These are phyloP conservation scores for Saprolegnia parasitica DNA, from an alignment of 352 stramenopile species.

Conservation along the genomic window DNA sequence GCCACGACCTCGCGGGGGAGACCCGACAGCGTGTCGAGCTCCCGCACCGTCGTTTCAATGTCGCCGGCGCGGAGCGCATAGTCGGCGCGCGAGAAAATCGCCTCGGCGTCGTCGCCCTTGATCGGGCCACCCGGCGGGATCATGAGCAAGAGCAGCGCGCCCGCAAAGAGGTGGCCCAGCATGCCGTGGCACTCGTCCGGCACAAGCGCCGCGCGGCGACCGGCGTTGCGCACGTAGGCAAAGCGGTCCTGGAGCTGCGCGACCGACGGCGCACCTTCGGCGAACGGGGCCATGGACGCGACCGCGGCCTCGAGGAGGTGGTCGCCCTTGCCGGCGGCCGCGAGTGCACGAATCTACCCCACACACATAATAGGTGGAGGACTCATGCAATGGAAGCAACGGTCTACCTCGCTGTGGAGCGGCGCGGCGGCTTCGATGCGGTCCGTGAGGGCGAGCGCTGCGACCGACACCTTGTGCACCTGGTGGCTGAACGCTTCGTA, in stretches of 20 bases:
- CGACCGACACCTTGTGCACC: conserved; percentile 79
- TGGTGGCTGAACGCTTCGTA: conserved; percentile 84
- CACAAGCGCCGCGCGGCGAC: conserved; percentile 59
- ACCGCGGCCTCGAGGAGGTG: conserved; percentile 64
- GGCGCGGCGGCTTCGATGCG: conserved; percentile 70
- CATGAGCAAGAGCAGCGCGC: conserved; percentile 62
- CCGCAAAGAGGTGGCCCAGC: conserved; percentile 64
- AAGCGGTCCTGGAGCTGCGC: conserved; percentile 79
- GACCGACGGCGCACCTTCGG: conserved; percentile 66
- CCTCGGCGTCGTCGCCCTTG: conserved; percentile 63
- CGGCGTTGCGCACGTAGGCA: conserved; percentile 68
- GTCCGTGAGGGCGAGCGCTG: conserved; percentile 67
- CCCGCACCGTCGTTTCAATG: conserved; percentile 59
- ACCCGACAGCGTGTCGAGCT: conserved; percentile 65
- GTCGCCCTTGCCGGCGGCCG: conserved; percentile 65
- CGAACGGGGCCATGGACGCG: conserved; percentile 52
- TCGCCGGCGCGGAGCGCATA: conserved; percentile 78
- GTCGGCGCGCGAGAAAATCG: conserved; percentile 72
- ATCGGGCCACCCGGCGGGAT: conserved; percentile 74
- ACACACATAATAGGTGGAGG: not conserved
- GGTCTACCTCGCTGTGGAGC: conserved; percentile 50
- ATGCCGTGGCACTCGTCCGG: conserved; percentile 54
- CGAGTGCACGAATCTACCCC: conserved; percentile 54
- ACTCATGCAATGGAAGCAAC: not conserved
- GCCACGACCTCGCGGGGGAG: conserved; percentile 60